Evolutionary conservation across 1,139 yeast species (phyloP).

Genomic region (Saccharomyces uvarum): DNA sequence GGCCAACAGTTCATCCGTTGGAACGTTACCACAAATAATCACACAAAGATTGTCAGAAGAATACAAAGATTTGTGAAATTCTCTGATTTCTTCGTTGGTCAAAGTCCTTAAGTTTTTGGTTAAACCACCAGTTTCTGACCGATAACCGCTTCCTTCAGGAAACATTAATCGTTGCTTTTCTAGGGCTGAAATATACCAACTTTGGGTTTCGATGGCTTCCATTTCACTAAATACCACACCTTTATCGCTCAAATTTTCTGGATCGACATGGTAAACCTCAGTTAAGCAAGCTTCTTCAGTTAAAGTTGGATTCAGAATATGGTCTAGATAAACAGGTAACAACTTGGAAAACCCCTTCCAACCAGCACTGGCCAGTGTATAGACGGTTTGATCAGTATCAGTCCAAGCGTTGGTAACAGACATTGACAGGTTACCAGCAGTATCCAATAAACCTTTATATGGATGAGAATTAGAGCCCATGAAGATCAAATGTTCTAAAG

Average conservation of each 20-base stretch:
- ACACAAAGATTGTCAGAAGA: conserved; percentile 80
- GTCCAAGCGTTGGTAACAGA: conserved; percentile 97
- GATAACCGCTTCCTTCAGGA: conserved; percentile 61
- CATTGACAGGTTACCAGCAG: conserved; percentile 75
- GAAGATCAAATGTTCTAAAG: conserved; percentile 86
- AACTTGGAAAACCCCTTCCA: conserved; percentile 88
- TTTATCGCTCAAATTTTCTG: conserved; percentile 71
- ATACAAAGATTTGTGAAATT: conserved; percentile 66
- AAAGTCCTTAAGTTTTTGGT: conserved; percentile 67
- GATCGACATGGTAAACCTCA: conserved; percentile 92
- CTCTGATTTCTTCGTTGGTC: conserved; percentile 62
- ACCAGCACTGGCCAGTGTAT: conserved; percentile 86
- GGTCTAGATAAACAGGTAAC: conserved; percentile 86
- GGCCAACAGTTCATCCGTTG: conserved; percentile 58
- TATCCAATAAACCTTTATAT: conserved; percentile 83
- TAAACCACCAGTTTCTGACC: conserved; percentile 92
- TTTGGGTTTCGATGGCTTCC: conserved; percentile 84
- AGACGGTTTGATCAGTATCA: conserved; percentile 90
- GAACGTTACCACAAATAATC: conserved; percentile 77
- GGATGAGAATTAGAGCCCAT: conserved; percentile 92
- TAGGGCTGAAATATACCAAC: conserved; percentile 64
- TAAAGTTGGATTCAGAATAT: conserved; percentile 72
- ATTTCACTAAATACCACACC: conserved; percentile 97
- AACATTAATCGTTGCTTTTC: conserved; percentile 58
- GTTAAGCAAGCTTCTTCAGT: conserved; percentile 88